These are phyloP conservation scores for Leccinum pachyderme DNA, from an alignment of 1,284 basidiomycete species.

Conservation along the genomic window DNA sequence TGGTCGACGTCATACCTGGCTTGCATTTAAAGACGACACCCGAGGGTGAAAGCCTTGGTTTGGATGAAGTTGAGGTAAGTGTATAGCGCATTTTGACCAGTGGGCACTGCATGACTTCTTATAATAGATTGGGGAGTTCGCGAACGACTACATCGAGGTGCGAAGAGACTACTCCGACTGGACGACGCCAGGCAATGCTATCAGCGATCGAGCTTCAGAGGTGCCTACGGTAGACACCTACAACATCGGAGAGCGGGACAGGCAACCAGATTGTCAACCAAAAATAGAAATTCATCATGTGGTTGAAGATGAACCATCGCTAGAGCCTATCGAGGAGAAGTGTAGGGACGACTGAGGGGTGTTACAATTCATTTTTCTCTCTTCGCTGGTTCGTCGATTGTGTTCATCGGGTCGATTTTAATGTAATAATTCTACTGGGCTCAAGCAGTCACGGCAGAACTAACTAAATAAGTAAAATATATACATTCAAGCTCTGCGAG, in stretches of 20 bases:
- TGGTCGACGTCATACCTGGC: conserved; percentile 75
- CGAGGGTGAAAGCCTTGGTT: conserved; percentile 81
- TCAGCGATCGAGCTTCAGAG: conserved; percentile 10
- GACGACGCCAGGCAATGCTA: conserved; percentile 26
- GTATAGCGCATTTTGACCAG: background rate
- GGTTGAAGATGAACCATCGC: conserved; percentile 10
- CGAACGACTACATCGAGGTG: conserved; percentile 76
- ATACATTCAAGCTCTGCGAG: background rate
- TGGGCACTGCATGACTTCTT: background rate
- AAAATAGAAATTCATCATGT: background rate
- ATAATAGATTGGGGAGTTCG: conserved; percentile 71
- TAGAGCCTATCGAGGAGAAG: conserved; percentile 25
- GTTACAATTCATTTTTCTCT: background rate
- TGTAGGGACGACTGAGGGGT: background rate
- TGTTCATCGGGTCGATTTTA: background rate
- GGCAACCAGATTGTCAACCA: conserved; percentile 36
- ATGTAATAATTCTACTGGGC: background rate
- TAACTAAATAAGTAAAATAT: background rate
- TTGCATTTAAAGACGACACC: conserved; percentile 71
- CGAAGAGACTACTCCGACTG: conserved; percentile 66
- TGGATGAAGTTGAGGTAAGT: conserved; percentile 83
- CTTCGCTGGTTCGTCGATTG: background rate
- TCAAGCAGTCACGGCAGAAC: background rate
- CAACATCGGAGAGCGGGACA: conserved; percentile 48
- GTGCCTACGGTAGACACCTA: conserved; percentile 13